Conservation (phyloP, 73 alveolate genomes). For the Breviolum minutum region DNA sequence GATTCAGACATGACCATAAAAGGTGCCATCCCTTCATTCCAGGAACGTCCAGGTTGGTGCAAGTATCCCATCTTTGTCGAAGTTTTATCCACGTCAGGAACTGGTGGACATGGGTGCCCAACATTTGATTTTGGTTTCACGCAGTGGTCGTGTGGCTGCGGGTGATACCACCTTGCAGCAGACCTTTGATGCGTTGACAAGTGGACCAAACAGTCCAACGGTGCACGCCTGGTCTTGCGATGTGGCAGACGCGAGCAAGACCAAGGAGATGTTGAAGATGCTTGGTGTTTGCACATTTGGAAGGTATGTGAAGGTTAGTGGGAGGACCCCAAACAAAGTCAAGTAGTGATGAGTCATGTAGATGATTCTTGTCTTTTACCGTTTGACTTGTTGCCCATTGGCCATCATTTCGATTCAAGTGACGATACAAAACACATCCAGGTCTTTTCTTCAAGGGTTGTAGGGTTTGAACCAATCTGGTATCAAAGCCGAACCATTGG, state of each 20-base stretch:
- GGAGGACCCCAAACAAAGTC: not conserved
- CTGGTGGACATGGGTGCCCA: slow-evolving; percentile 79
- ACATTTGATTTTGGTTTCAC: slow-evolving; percentile 31
- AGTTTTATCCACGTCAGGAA: not conserved
- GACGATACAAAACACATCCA: no score
- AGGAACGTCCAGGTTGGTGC: no score
- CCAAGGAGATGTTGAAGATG: slow-evolving; percentile 59
- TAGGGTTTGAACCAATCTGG: not conserved
- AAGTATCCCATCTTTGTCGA: no score
- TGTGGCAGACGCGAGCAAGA: slow-evolving; percentile 59
- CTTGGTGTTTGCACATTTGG: not conserved
- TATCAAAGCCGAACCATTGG: not conserved
- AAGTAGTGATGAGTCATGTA: not conserved
- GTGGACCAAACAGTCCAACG: not conserved
- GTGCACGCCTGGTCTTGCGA: slow-evolving; percentile 94
- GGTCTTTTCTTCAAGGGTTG: not conserved
- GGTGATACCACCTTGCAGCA: slow-evolving; percentile 52
- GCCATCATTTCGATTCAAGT: no score
- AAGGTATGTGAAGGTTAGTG: not conserved
- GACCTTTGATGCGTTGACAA: slow-evolving; percentile 34
- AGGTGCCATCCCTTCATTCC: no score
- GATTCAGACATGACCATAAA: no score
- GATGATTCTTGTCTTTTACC: no score
- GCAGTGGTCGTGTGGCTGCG: slow-evolving; percentile 56
- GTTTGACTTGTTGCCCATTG: no score